These are phyloP conservation scores for Lentinula sp. DNA, from an alignment of 768 basidiomycete genomes.

Conservation along the genomic window DNA sequence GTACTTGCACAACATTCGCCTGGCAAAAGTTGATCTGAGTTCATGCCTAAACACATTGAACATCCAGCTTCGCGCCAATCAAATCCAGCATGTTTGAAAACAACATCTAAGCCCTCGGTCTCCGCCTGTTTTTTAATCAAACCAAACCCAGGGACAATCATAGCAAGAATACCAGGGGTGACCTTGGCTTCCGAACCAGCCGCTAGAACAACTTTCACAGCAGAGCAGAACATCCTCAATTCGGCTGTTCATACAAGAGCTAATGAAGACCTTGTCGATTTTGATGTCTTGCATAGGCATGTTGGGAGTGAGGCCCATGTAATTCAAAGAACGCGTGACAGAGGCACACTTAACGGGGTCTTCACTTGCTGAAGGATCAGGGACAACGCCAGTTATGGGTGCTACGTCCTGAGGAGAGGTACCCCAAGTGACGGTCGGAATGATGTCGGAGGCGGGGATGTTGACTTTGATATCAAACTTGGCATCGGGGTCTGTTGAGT, in stretches of 20 bases:
- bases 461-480: slow-evolving; percentile 80
- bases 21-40: slow-evolving; percentile 83
- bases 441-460: slow-evolving; percentile 78
- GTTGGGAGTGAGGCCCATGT: slow-evolving; percentile 83
- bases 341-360: slow-evolving; percentile 64
- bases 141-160: slow-evolving; percentile 92
- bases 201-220: slow-evolving; percentile 70
- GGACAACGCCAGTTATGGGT: slow-evolving; percentile 75
- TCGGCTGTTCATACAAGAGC: slow-evolving; percentile 92
- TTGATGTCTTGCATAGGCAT: slow-evolving; percentile 73
- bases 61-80: slow-evolving; percentile 96
- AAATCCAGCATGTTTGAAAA: slow-evolving; percentile 89
- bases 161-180: slow-evolving; percentile 68
- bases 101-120: slow-evolving; percentile 79
- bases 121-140: slow-evolving; percentile 89
- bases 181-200: slow-evolving; percentile 72
- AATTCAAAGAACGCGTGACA: slow-evolving; percentile 69
- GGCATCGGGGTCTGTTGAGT: slow-evolving; percentile 76
- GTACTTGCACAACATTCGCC: slow-evolving; percentile 87
- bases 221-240: slow-evolving; percentile 90
- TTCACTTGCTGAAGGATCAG: slow-evolving; percentile 61
- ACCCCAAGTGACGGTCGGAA: slow-evolving; percentile 90
- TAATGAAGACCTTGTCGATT: slow-evolving; percentile 89
- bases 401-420: slow-evolving; percentile 88
- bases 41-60: slow-evolving; percentile 97